These are phyloP conservation scores for Hanseniaspora clermontiae DNA, from an alignment of 805 yeast species.

Conservation along the genomic window DNA sequence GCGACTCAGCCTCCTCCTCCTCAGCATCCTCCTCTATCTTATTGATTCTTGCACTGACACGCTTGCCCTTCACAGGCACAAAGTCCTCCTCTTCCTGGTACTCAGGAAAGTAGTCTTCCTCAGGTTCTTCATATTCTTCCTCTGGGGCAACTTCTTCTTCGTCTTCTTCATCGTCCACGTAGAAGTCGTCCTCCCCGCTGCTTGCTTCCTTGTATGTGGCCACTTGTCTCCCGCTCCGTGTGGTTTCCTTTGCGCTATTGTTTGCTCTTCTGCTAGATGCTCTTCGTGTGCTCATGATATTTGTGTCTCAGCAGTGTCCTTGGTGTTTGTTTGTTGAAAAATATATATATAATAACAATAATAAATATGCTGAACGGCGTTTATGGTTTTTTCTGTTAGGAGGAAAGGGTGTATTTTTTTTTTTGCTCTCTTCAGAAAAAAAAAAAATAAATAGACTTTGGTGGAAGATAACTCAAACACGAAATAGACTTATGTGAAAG, in stretches of 20 bases:
- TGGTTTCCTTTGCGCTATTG: not conserved
- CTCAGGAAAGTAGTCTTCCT: slow-evolving; percentile 12
- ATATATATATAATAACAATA: no score
- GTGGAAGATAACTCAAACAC: no score
- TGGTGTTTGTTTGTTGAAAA: no score
- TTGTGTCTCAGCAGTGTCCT: not conserved
- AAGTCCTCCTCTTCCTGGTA: slow-evolving; percentile 10
- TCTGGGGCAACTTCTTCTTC: slow-evolving; percentile 18
- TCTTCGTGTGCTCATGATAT: not conserved
- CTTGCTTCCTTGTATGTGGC: slow-evolving; percentile 7
- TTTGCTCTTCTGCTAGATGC: not conserved
- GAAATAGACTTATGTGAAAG: no score
- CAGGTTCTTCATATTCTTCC: not conserved
- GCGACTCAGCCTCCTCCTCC: not conserved
- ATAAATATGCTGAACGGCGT: no score
- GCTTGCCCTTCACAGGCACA: not conserved
- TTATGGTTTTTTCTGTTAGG: no score
- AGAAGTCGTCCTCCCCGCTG: slow-evolving; percentile 12
- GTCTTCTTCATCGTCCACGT: slow-evolving; percentile 20
- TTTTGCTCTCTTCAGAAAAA: no score
- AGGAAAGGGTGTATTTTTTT: no score
- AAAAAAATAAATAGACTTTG: no score
- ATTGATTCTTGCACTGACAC: not conserved
- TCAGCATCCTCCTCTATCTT: not conserved
- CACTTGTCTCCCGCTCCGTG: not conserved